A percentile compares a stretch with the other conserved stretches of the same genome.
Evolutionary conservation across 1,139 yeast genomes (phyloP).

Genomic region (Yamadazyma pseudoaaseri): DNA sequence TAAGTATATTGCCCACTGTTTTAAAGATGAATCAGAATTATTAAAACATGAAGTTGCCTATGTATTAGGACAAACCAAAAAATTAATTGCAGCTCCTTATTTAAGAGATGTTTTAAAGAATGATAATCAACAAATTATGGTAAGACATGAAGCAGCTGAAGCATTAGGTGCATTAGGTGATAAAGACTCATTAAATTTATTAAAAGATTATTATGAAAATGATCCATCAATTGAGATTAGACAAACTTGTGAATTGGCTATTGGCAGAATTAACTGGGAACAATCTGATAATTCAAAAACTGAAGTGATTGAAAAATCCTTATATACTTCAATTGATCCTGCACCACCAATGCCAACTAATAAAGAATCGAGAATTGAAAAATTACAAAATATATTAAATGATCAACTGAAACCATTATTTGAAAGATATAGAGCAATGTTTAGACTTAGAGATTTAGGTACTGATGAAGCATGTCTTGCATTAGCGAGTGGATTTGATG

Average conservation of each 20-base stretch:
- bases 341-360: constrained; percentile 91
- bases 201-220: constrained; percentile 59
- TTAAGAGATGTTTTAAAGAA: constrained; percentile 72
- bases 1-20: constrained; percentile 79
- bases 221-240: constrained; percentile 88
- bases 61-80: constrained; percentile 95
- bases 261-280: constrained; percentile 93
- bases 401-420: constrained; percentile 78
- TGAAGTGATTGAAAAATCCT: constrained; percentile 73
- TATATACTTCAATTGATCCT: constrained; percentile 89
- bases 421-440: constrained; percentile 98
- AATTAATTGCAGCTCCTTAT: constrained; percentile 71
- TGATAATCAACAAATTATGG: constrained; percentile 83
- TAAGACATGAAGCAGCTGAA: constrained; percentile 99
- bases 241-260: constrained; percentile 97
- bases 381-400: constrained; percentile 67
- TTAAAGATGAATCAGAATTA: constrained; percentile 81
- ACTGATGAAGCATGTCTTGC: constrained; percentile 91
- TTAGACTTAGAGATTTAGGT: constrained; percentile 92
- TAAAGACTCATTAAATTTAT: constrained; percentile 64
- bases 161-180: constrained; percentile 97
- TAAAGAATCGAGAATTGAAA: constrained; percentile 54
- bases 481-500: constrained; percentile 84
- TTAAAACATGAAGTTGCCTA: constrained; percentile 98
- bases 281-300: constrained; percentile 59